These are phyloP conservation scores for Sporothrix pallida DNA, from an alignment of 2,329 filamentous ascomycete species.

Conservation along the genomic window DNA sequence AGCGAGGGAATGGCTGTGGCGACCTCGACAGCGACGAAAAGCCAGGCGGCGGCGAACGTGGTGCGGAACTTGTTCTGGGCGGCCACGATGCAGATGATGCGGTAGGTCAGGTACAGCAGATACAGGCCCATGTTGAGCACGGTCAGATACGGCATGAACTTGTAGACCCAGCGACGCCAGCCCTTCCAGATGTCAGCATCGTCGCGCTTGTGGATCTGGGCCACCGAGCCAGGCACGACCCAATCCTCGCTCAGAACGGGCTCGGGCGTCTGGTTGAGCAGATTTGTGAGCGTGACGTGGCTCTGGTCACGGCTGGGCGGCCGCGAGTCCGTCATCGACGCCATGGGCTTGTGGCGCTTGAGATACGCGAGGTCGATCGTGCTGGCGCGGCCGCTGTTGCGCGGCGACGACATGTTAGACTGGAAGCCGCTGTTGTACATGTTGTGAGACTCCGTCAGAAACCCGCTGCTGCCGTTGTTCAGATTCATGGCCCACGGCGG, in stretches of 20 bases:
- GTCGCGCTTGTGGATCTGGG: slow-evolving; percentile 52
- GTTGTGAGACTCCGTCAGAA: slow-evolving; percentile 36
- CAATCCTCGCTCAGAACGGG: slow-evolving; percentile 44
- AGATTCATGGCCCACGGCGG: slow-evolving; percentile 30
- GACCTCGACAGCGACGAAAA: slow-evolving; percentile 43
- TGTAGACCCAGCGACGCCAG: slow-evolving; percentile 51
- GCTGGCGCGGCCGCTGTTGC: slow-evolving; percentile 37
- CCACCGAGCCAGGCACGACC: slow-evolving; percentile 46
- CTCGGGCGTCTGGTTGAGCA: slow-evolving; percentile 46
- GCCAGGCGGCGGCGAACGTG: slow-evolving; percentile 59
- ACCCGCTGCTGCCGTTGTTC: slow-evolving; percentile 33
- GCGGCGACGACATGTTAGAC: slow-evolving; percentile 35
- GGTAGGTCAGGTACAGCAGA: slow-evolving; percentile 56
- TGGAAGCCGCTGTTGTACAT: slow-evolving; percentile 31
- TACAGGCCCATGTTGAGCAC: slow-evolving; percentile 52
- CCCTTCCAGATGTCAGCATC: slow-evolving; percentile 54
- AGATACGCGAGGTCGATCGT: slow-evolving; percentile 36
- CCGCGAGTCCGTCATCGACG: slow-evolving; percentile 35
- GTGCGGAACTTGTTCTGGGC: slow-evolving; percentile 52
- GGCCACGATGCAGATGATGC: slow-evolving; percentile 58
- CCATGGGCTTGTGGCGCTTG: slow-evolving; percentile 32
- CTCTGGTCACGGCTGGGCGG: slow-evolving; percentile 48
- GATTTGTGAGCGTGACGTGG: slow-evolving; percentile 50
- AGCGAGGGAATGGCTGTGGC: slow-evolving; percentile 38
- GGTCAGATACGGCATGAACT: slow-evolving; percentile 48